Evolutionary conservation across 805 yeast species (phyloP).

Genomic region (Candida chauliodis): DNA sequence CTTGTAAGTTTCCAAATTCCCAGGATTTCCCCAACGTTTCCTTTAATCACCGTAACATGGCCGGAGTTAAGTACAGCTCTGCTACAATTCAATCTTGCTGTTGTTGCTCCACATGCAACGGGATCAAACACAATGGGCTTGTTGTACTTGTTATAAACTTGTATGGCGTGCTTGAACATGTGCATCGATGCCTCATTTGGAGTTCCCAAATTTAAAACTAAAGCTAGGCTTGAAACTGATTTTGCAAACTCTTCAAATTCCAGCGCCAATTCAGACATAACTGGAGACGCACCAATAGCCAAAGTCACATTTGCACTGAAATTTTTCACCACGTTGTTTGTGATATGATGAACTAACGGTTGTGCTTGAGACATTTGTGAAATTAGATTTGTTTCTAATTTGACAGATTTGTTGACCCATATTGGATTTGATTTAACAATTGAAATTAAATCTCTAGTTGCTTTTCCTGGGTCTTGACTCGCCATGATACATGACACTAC

Average conservation of each 20-base stretch:
- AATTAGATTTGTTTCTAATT: neutral
- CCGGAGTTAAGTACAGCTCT: slow-evolving; percentile 52
- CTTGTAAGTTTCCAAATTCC: slow-evolving; percentile 46
- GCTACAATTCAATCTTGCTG: slow-evolving; percentile 49
- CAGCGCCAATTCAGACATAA: slow-evolving; percentile 71
- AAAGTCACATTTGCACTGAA: slow-evolving; percentile 83
- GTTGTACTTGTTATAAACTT: slow-evolving; percentile 51
- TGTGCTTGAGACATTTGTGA: slow-evolving; percentile 20
- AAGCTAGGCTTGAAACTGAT: slow-evolving; percentile 46
- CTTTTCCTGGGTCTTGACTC: slow-evolving; percentile 45
- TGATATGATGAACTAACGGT: slow-evolving; percentile 83
- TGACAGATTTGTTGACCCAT: neutral
- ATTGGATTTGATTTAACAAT: slow-evolving; percentile 18
- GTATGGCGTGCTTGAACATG: slow-evolving; percentile 49
- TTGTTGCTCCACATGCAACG: slow-evolving; percentile 87
- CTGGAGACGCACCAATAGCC: slow-evolving; percentile 83
- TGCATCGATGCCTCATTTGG: slow-evolving; percentile 43
- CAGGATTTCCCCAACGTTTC: slow-evolving; percentile 79
- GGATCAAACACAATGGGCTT: slow-evolving; percentile 81
- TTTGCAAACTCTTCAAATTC: slow-evolving; percentile 68
- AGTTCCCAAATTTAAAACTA: slow-evolving; percentile 77
- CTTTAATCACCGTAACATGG: slow-evolving; percentile 67
- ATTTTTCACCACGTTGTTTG: slow-evolving; percentile 84
- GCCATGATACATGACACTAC: slow-evolving; percentile 87
- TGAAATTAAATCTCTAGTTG: slow-evolving; percentile 40